Percentiles rank a stretch among this genome's conserved stretches.
Evolutionary conservation across 176 grass and related monocot genomes (phyloP).

Genomic region (Secale cereale): DNA sequence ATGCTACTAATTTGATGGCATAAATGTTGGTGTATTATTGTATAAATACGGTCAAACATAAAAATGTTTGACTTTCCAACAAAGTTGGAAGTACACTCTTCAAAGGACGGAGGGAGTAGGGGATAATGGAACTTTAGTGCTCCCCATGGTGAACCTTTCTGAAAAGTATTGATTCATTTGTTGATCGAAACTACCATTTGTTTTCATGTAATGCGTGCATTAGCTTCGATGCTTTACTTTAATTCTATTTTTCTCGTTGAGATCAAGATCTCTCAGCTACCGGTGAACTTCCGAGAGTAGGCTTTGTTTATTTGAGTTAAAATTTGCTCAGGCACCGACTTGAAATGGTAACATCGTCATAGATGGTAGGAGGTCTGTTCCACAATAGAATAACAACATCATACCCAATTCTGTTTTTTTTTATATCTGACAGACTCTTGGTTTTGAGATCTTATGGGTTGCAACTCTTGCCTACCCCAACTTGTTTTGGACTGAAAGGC

Average conservation of each 20-base stretch:
- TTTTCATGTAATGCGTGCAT: background rate
- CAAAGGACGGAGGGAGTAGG: too few relatives aligned
- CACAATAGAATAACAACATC: background rate
- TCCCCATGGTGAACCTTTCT: background rate
- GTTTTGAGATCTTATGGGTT: too few relatives aligned
- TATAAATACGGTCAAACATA: too few relatives aligned
- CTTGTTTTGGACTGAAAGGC: too few relatives aligned
- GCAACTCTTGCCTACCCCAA: too few relatives aligned
- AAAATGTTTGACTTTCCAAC: too few relatives aligned
- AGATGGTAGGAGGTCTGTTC: background rate
- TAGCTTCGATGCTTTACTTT: background rate
- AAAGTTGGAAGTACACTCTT: too few relatives aligned
- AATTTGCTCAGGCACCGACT: background rate
- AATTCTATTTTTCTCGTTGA: background rate
- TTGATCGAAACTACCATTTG: background rate
- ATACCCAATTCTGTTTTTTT: background rate
- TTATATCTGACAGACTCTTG: background rate
- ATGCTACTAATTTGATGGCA: too few relatives aligned
- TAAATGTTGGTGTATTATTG: too few relatives aligned
- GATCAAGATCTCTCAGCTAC: background rate
- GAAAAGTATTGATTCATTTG: background rate
- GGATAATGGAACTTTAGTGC: background rate
- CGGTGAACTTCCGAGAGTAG: background rate
- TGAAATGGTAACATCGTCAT: background rate
- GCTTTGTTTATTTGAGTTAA: background rate